Conservation (phyloP, 331 rosid genomes). For the Malus hybrid region DNA sequence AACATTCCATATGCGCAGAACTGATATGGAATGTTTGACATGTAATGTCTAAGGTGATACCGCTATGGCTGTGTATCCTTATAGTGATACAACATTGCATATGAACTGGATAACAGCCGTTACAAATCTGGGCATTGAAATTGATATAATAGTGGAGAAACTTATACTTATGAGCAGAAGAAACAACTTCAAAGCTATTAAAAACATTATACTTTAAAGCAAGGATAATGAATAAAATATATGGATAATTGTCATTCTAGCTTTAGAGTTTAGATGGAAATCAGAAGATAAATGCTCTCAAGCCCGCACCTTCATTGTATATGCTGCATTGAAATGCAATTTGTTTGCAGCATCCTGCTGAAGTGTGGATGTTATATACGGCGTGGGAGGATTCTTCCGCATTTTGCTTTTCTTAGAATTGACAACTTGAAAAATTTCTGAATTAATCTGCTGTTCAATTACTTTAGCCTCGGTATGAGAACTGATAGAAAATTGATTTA, state of each 20-base stretch:
- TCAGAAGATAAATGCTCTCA: slow-evolving; percentile 4
- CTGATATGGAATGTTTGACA: not conserved
- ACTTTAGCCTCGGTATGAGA: slow-evolving; percentile 47
- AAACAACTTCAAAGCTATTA: not conserved
- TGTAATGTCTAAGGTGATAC: not conserved
- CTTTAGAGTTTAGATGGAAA: not conserved
- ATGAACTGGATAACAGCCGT: not conserved
- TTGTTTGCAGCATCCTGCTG: slow-evolving; percentile 97
- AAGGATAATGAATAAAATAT: not conserved
- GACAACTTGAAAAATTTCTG: slow-evolving; percentile 43
- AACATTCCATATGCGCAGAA: not conserved
- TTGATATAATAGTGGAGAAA: not conserved
- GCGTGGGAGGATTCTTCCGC: slow-evolving; percentile 83
- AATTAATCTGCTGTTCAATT: slow-evolving; percentile 44
- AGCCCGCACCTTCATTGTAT: slow-evolving; percentile 77
- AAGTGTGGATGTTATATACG: slow-evolving; percentile 92
- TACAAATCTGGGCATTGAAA: not conserved
- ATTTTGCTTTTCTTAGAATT: slow-evolving; percentile 46
- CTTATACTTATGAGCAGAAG: not conserved
- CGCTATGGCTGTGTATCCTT: not conserved
- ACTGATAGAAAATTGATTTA: slow-evolving; percentile 69
- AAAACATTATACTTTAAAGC: not conserved
- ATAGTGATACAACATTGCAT: not conserved
- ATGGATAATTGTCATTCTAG: not conserved
- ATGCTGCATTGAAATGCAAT: slow-evolving; percentile 54